Evolutionary conservation across 352 stramenopile species (phyloP).

Genomic region (Phytophthora sansomeana): DNA sequence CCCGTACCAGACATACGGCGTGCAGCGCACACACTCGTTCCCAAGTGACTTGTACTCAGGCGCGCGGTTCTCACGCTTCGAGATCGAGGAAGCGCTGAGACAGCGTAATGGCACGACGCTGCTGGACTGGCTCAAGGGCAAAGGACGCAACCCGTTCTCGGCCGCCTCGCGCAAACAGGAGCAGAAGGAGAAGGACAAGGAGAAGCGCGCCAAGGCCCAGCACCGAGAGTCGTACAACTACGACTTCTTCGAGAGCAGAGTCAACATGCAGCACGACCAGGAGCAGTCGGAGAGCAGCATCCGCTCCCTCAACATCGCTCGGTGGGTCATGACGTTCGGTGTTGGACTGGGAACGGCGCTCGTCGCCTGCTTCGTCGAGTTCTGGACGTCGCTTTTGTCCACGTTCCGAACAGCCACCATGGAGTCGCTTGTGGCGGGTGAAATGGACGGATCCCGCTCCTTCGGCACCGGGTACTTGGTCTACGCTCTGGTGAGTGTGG

Average conservation of each 20-base stretch:
- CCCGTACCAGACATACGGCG: constrained; percentile 44
- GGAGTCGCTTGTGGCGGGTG: constrained; percentile 74
- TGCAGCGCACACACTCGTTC: constrained; percentile 84
- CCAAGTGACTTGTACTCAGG: constrained; percentile 79
- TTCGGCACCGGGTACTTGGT: constrained; percentile 87
- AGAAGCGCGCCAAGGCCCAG: constrained; percentile 85
- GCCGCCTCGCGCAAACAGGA: constrained; percentile 38
- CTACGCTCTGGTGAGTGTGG: constrained; percentile 93
- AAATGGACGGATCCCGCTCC: constrained; percentile 48
- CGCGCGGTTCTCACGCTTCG: constrained; percentile 75
- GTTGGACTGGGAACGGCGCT: constrained; percentile 94
- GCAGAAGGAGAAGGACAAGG: constrained; percentile 59
- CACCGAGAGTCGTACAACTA: constrained; percentile 90
- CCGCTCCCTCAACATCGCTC: constrained; percentile 80
- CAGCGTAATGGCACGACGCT: constrained; percentile 71
- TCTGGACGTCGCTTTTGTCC: constrained; percentile 87
- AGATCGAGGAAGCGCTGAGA: constrained; percentile 79
- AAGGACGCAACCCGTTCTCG: constrained; percentile 44
- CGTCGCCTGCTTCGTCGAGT: constrained; percentile 95
- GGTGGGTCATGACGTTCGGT: constrained; percentile 97
- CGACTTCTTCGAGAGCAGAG: constrained; percentile 87
- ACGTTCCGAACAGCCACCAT: constrained; percentile 92
- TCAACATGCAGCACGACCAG: constrained; percentile 90
- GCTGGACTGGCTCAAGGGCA: constrained; percentile 70
- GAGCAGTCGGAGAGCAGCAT: constrained; percentile 81